Evolutionary conservation across 1,284 basidiomycete species (phyloP).

Genomic region (Sporisorium graminicola): DNA sequence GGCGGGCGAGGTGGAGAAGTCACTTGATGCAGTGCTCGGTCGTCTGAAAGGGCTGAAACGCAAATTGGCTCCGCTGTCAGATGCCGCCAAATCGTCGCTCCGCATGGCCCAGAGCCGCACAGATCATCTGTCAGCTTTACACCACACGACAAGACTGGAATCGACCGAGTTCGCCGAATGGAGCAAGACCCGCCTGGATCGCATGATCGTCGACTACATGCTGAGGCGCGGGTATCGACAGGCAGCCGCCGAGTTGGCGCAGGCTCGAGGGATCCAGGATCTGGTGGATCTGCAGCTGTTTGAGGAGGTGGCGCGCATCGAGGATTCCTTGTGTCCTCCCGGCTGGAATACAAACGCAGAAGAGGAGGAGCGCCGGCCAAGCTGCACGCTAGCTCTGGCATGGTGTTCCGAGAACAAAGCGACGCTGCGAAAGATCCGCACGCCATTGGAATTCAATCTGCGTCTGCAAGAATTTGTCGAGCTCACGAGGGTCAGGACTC

Average conservation of each 20-base stretch:
- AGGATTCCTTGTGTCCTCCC: constrained; percentile 76
- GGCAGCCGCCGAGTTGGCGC: constrained; percentile 48
- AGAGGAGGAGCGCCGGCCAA: constrained; percentile 71
- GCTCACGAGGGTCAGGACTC: constrained; percentile 71
- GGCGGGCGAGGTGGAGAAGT: constrained; percentile 65
- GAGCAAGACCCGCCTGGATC: constrained; percentile 82
- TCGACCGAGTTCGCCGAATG: constrained; percentile 71
- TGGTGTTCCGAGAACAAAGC: constrained; percentile 98
- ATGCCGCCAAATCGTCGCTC: constrained; percentile 33
- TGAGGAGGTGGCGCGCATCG: constrained; percentile 85
- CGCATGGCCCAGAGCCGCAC: constrained; percentile 44
- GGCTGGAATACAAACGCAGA: neutral
- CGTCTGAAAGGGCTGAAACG: constrained; percentile 82
- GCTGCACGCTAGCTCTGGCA: constrained; percentile 85
- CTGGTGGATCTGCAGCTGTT: constrained; percentile 81
- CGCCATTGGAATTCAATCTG: constrained; percentile 89
- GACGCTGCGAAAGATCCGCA: constrained; percentile 87
- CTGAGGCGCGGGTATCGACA: constrained; percentile 75
- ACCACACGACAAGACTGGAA: constrained; percentile 33
- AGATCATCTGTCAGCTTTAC: constrained; percentile 45
- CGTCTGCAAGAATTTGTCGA: constrained; percentile 97
- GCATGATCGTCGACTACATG: constrained; percentile 94
- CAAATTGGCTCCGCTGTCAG: constrained; percentile 75
- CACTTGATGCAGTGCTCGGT: constrained; percentile 81
- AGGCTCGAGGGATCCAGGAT: constrained; percentile 29